Evolutionary conservation across 2,329 filamentous ascomycete genomes (phyloP), one percentile per base, ranked within the genome.

Genomic region (Penicillium sp.): DNA sequence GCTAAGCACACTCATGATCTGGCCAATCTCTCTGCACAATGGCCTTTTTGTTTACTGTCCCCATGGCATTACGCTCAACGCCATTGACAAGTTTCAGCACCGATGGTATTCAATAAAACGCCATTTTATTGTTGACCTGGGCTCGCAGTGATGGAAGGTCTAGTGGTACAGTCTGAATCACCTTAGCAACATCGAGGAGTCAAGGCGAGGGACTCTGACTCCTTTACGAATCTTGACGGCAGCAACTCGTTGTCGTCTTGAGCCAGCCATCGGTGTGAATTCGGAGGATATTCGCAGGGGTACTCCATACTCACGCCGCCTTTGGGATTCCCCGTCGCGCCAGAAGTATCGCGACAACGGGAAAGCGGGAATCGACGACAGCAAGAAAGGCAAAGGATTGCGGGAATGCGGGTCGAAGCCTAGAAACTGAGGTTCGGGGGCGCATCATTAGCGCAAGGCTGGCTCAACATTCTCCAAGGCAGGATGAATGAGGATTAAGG

Each of bases 71-170:
- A 17, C 59, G 57, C 31, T 61, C 57, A 27, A 61, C 61, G 26
- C 77, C 66, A 31, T 85, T 80, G 12, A 96, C 86, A 4, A 93
- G 68, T 60, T 79, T 82, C 64, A 96, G 70, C 42, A 95, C 80
- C 59, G 92, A 87, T 0, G 92, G 92, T 39, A 96, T 89, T 73
- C 98, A 96, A 66, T 96, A 95, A 45, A 76, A 79, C 2, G 83
- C 92, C 48, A 96, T 57, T 35, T 61, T 57, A n/a, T 47, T 50
- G 42, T 60, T 61, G 17, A 61, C 69, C 10, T 57, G 41, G 4
- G 55, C 37, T 4, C 64, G 62, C 7, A 67, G 54, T 3, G 45
- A 32, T 10, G 49, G 46, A 4, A 67, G 44, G 3, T 65, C 56
- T 12, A 61, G 30, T 4, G 54, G 50, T n/a, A 45, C 41, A 23